Base-by-base conservation (phyloP, 2,329 filamentous ascomycete genomes). In the Microthyrium microscopicum region DNA sequence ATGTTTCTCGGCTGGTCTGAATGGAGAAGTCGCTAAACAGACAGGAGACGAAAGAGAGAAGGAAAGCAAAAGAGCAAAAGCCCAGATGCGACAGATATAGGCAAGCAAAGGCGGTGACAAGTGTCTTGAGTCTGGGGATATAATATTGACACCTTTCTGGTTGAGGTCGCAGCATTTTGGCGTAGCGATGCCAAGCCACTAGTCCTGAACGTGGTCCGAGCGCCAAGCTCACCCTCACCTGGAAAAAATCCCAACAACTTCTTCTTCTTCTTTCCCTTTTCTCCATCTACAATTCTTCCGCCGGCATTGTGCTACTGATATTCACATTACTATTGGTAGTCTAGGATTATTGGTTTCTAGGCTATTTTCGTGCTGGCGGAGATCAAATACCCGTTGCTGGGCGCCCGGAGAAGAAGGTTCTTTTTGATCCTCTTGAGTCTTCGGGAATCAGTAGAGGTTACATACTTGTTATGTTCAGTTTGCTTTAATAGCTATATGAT, bases 401-500 rank as follows among this genome's bases (percentile, higher is more conserved):
- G 73, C 73, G 69, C 73, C 73, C 66, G 67, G 58, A 58, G 70
- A 73, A 65, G 59, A 60, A 49, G 62, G n/a, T n/a, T 68, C 67
- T 58, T 73, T 69, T 55, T 56, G 66, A 67, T 62, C 57, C 61
- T 64, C 56, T 56, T 64, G 70, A 76, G 58, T 66, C 64, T 57
- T 61, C 66, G 64, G 73, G 73, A 77, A 77, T 77, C 73, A 77
- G 73, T 68, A 66, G 70, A 62, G 73, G 72, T 73, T 62, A 77
- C 70, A 70, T 36, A 25, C 22, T n/a, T n/a, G n/a, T n/a, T n/a
- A n/a, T n/a, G n/a, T n/a, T n/a, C n/a, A n/a, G n/a, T n/a, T n/a
- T n/a, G n/a, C n/a, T n/a, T n/a, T n/a, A n/a, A n/a, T n/a, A n/a
- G n/a, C n/a, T n/a, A n/a, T n/a, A n/a, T n/a, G n/a, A n/a, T n/a